These are phyloP conservation scores for Talaromyces borbonicus DNA, from an alignment of 495 filamentous ascomycete genomes.

Conservation along the genomic window DNA sequence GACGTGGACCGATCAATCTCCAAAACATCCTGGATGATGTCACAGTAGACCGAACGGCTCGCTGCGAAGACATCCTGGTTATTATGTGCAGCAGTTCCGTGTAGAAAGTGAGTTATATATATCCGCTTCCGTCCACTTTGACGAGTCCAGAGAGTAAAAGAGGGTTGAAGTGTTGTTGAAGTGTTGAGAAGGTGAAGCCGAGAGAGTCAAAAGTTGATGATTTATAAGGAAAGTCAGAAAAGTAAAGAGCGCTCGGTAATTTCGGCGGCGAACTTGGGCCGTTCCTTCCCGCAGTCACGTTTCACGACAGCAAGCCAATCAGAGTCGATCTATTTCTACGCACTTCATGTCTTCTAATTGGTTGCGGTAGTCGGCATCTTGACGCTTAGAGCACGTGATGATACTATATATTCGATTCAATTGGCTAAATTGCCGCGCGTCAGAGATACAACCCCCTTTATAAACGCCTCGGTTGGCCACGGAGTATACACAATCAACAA, in stretches of 20 bases:
- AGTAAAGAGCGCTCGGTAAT: conserved; percentile 5
- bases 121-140: no score
- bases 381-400: no score
- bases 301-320: conserved; percentile 26
- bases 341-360: no score
- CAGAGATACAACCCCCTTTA: no score
- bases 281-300: conserved; percentile 4
- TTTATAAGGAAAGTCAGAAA: conserved; percentile 7
- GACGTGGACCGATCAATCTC: conserved; percentile 36
- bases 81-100: conserved; percentile 1
- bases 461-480: no score
- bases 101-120: no score
- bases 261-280: conserved; percentile 8
- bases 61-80: conserved; percentile 28
- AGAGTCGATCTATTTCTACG: conserved; percentile 34
- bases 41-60: conserved; percentile 29
- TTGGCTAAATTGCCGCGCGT: no score
- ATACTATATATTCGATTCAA: no score
- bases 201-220: conserved; percentile 2
- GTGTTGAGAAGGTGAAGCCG: conserved; percentile 2
- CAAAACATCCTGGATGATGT: conserved; percentile 48
- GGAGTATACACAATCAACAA: no score
- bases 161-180: conserved; percentile 14
- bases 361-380: no score
- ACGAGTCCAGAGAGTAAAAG: no score